Base-by-base conservation (phyloP, 108 stramenopile species). In the Aureococcus anophagefferens region DNA sequence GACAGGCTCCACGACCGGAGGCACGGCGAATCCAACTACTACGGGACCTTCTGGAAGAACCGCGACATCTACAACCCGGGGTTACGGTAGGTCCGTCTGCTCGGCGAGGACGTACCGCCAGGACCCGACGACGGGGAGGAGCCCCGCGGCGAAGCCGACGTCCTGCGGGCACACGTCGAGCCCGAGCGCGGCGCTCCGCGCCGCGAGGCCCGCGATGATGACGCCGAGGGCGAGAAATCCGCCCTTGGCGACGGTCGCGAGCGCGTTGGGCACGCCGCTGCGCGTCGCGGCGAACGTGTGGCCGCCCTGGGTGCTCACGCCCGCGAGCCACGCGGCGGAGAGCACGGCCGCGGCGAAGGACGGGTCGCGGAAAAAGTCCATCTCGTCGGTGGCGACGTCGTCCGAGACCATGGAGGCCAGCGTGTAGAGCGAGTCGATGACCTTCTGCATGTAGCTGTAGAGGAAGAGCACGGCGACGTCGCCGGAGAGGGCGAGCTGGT, bases 381-480 rank as follows among this genome's bases (percentile, higher is more conserved):
- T 59, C 25, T 59, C 21, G 51, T 59, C 51, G 21, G 13, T 4
- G 9, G 5, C 40, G 40, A 44, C 13, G 5, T 13, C 40, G 9
- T 44, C 40, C 40, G 13, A 5, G 13, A 11, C 5, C 5, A 11
- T 44, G 9, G 40, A 5, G 9, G 40, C 13, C 40, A 59, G 21
- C 7, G 21, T 11, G 51, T 59, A 59, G 51, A 59, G 1, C 51
- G 51, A 25, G 51, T 59, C 51, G 21, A 59, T 18, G 21, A 11
- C 4, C 51, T 25, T 16, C 51, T 59, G 51, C 51, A 28, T 59
- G 51, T 59, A 59, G 51, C 51, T 59, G 51, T 59, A 59, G 21
- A 59, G 51, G 51, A 59, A 59, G 51, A 59, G 51, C 51, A 59
- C 51, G 17, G 51, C 51, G 51, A 59, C 51, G 51, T 59, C 51